Evolutionary conservation across 2,329 filamentous ascomycete genomes (phyloP).

Genomic region (Torrubiellomyces zombiae): DNA sequence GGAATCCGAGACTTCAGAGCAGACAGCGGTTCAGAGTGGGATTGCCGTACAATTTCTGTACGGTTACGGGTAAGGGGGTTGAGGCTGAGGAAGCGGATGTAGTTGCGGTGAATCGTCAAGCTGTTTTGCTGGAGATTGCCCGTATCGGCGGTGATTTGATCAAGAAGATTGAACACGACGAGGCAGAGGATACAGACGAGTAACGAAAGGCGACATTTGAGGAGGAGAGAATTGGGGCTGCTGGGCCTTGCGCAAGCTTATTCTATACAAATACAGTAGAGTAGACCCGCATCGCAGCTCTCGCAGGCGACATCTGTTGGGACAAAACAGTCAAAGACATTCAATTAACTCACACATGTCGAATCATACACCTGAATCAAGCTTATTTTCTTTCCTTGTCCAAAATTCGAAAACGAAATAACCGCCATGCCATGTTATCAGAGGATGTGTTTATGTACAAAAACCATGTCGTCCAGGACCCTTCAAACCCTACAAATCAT

Average conservation of each 20-base stretch:
- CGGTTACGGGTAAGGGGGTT: slow-evolving; percentile 7
- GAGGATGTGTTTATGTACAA: slow-evolving; percentile 16
- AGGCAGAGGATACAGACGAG: too few relatives aligned
- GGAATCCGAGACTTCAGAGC: slow-evolving; percentile 35
- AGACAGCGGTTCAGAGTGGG: slow-evolving; percentile 52
- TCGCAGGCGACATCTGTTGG: too few relatives aligned
- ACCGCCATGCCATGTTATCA: slow-evolving; percentile 25
- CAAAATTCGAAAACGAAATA: too few relatives aligned
- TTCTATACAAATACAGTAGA: too few relatives aligned
- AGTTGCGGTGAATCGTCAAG: slow-evolving; percentile 49
- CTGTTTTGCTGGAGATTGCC: slow-evolving; percentile 57
- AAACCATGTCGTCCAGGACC: too few relatives aligned
- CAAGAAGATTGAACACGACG: slow-evolving; percentile 39
- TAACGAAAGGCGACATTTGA: slow-evolving; percentile 2
- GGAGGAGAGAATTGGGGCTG: too few relatives aligned
- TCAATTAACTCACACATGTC: too few relatives aligned
- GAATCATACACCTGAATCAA: slow-evolving; percentile 2
- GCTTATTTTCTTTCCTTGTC: slow-evolving; percentile 5
- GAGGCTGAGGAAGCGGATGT: slow-evolving; percentile 24
- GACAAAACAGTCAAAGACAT: too few relatives aligned
- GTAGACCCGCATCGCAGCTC: too few relatives aligned
- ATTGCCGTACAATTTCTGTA: slow-evolving; percentile 41
- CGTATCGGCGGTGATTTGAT: slow-evolving; percentile 52
- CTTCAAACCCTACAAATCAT: too few relatives aligned
- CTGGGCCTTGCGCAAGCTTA: too few relatives aligned